Evolutionary conservation across 106 monocot species (phyloP), one percentile per base, ranked within the genome.

Genomic region (Allium cepa): DNA sequence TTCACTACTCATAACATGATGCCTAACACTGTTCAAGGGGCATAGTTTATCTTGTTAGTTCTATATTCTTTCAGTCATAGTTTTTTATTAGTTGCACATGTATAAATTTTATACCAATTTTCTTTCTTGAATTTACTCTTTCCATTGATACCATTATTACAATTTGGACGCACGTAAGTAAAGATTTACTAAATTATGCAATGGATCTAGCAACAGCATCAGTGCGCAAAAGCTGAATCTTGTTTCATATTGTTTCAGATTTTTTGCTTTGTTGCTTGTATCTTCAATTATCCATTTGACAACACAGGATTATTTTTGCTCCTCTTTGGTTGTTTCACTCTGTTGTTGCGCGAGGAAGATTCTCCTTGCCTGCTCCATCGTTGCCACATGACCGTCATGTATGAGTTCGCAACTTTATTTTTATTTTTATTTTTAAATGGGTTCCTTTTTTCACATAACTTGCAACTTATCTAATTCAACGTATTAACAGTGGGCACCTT

Each of bases 381-480:
- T 61, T 92, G 12, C 96, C 96, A 72, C 91, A 96, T 75, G 96
- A 86, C 71, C 96, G 96, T 22, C 83, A 88, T 79, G 96, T 96
- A 88, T 77, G 69, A 50, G 75, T 62, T 74, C 18, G 57, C 64
- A 53, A 47, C 58, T 72, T 36, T 8, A 53, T 15, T 18, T 65
- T 26, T 71, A 36, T 36, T 36, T 36, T 36, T 36, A 4, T 36
- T 36, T 36, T 36, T 36, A 36, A 36, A 36, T 36, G 36, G 3
- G 1, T 2, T 36, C 36, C 36, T 36, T 36, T 36, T 36, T 36
- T 14, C 56, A 56, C 28, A 49, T 69, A 56, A 51, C 17, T 69
- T 46, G 45, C 62, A 62, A 45, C 7, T 9, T 49, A 27, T 48
- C 5, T 5, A 36, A 36, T 36, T 36, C 36, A 36, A 36, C 36